A percentile compares a stretch with the other conserved stretches of the same genome.
phyloP scores from a whole-genome alignment of 331 rosid species.

The Erythrophleum ivorense region DNA sequence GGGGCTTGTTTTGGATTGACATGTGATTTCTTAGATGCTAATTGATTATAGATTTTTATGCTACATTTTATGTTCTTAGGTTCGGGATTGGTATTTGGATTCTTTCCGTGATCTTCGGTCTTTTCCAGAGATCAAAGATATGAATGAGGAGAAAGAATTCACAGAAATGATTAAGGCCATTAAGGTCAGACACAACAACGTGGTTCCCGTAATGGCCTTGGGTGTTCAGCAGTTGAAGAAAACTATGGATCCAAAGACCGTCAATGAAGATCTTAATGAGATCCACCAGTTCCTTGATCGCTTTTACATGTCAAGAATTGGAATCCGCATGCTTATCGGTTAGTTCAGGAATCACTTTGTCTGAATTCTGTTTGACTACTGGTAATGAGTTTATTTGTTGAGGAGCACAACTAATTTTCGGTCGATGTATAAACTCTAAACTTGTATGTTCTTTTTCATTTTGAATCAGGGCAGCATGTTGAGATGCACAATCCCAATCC shows the following conservation, averaged over 20 bases:
- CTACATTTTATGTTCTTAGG: constrained; percentile 43
- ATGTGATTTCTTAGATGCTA: not conserved
- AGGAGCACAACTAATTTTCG: not conserved
- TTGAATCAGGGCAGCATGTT: constrained; percentile 77
- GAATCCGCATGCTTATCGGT: constrained; percentile 91
- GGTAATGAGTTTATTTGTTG: constrained; percentile 22
- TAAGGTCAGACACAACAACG: constrained; percentile 86
- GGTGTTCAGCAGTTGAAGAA: constrained; percentile 82
- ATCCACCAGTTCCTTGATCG: constrained; percentile 81
- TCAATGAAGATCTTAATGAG: constrained; percentile 57
- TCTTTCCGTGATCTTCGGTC: constrained; percentile 78
- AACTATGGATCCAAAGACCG: constrained; percentile 40
- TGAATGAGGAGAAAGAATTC: constrained; percentile 63
- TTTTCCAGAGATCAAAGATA: constrained; percentile 64
- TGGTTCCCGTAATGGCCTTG: constrained; percentile 80
- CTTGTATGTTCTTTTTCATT: constrained; percentile 1
- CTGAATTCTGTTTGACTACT: constrained; percentile 18
- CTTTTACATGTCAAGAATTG: constrained; percentile 86
- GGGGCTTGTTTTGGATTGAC: not conserved
- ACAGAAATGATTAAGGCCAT: constrained; percentile 82
- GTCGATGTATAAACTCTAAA: constrained; percentile 16
- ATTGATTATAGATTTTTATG: not conserved
- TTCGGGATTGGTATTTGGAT: constrained; percentile 87
- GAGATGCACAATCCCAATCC: constrained; percentile 87
- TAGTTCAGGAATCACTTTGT: constrained; percentile 1